These are phyloP conservation scores for Starmerella vaccinii DNA, from an alignment of 805 yeast species.

Conservation along the genomic window DNA sequence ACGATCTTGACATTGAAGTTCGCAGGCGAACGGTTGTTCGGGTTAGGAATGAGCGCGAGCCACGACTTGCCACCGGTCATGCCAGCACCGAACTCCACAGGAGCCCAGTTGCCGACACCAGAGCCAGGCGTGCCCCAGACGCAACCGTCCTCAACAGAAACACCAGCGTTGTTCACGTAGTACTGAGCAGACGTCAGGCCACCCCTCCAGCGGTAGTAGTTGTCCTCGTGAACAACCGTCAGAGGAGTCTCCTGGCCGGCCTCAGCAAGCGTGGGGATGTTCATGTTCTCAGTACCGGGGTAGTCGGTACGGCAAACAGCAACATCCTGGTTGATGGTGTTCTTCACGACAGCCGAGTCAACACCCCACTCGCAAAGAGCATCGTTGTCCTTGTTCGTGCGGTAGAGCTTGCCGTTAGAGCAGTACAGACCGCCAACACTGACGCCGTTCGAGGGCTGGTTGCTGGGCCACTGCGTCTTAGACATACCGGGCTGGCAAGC, in stretches of 20 bases:
- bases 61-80: constrained; percentile 60
- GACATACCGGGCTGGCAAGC: constrained; percentile 99
- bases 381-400: constrained; percentile 55
- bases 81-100: constrained; percentile 91
- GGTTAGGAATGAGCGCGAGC: constrained; percentile 88
- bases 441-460: constrained; percentile 79
- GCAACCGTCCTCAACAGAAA: constrained; percentile 81
- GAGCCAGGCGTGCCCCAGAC: constrained; percentile 78
- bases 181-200: constrained; percentile 84
- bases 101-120: constrained; percentile 96
- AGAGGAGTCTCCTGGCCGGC: constrained; percentile 59
- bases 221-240: constrained; percentile 67
- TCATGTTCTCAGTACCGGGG: constrained; percentile 99
- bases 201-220: constrained; percentile 77
- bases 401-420: constrained; percentile 74
- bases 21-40: constrained; percentile 63
- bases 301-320: constrained; percentile 97
- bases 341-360: constrained; percentile 56
- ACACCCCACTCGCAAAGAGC: constrained; percentile 84
- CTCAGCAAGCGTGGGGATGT: constrained; percentile 71
- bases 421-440: constrained; percentile 91
- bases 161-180: constrained; percentile 96
- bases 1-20: constrained; percentile 72
- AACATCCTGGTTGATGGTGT: constrained; percentile 52
- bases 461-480: constrained; percentile 92